Evolutionary conservation across 106 monocot species (phyloP).

Genomic region (Allium fistulosum): DNA sequence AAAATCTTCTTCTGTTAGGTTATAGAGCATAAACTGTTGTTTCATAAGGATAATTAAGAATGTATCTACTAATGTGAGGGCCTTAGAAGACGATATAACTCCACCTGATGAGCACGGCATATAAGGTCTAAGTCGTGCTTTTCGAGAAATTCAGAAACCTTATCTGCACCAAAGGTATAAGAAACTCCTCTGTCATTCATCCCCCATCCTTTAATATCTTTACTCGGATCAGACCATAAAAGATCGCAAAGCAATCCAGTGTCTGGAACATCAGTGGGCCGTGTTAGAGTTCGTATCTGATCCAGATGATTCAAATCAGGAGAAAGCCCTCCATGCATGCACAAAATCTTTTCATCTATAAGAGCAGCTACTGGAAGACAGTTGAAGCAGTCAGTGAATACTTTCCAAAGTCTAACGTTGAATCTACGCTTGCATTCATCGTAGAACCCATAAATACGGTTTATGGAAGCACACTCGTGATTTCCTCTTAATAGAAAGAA

Average conservation of each 20-base stretch:
- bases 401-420: constrained; percentile 32
- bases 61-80: no score
- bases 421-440: constrained; percentile 48
- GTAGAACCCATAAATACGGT: constrained; percentile 38
- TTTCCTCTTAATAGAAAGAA: constrained; percentile 42
- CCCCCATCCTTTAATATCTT: constrained; percentile 30
- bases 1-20: not conserved
- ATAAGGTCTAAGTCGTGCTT: constrained; percentile 41
- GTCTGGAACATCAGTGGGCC: constrained; percentile 44
- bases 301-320: constrained; percentile 34
- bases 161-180: constrained; percentile 38
- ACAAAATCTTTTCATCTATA: constrained; percentile 38
- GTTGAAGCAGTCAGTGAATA: constrained; percentile 42
- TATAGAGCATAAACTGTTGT: not conserved
- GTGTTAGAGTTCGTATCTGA: constrained; percentile 28
- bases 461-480: constrained; percentile 35
- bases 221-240: constrained; percentile 45
- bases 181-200: constrained; percentile 34
- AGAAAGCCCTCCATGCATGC: constrained; percentile 55
- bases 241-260: constrained; percentile 44
- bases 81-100: no score
- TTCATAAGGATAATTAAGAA: no score
- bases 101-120: constrained; percentile 46
- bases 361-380: constrained; percentile 47
- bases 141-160: constrained; percentile 31